Evolutionary conservation across 1,139 yeast species (phyloP).

Genomic region (Meyerozyma guilliermondii): DNA sequence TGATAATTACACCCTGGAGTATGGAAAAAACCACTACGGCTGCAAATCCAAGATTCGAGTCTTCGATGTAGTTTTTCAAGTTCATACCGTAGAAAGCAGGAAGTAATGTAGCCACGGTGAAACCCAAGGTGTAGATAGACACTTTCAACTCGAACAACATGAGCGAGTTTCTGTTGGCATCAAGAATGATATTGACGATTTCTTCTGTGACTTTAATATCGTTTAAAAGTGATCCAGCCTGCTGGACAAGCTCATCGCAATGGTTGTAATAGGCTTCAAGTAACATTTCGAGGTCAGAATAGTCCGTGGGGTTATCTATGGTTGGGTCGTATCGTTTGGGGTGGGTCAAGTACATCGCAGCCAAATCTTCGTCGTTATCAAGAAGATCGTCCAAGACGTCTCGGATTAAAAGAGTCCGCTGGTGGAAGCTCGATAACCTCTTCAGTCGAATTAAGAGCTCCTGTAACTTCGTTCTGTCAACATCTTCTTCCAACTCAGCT

Average conservation of each 20-base stretch:
- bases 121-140: slow-evolving; percentile 79
- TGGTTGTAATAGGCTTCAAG: slow-evolving; percentile 91
- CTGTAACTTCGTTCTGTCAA: slow-evolving; percentile 77
- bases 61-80: slow-evolving; percentile 83
- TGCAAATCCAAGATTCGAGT: slow-evolving; percentile 60
- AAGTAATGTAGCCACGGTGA: slow-evolving; percentile 61
- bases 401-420: slow-evolving; percentile 77
- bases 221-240: slow-evolving; percentile 74
- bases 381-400: slow-evolving; percentile 81
- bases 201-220: slow-evolving; percentile 95
- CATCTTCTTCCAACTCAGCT: slow-evolving; percentile 77
- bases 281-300: slow-evolving; percentile 81
- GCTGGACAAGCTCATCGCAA: slow-evolving; percentile 95
- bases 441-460: slow-evolving; percentile 79
- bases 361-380: slow-evolving; percentile 86
- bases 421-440: slow-evolving; percentile 72
- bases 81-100: slow-evolving; percentile 93
- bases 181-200: slow-evolving; percentile 88
- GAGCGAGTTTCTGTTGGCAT: slow-evolving; percentile 88
- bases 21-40: slow-evolving; percentile 49
- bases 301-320: slow-evolving; percentile 34
- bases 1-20: slow-evolving; percentile 41
- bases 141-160: slow-evolving; percentile 86
- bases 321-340: slow-evolving; percentile 20
- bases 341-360: slow-evolving; percentile 72